These are phyloP conservation scores for Parathielavia hyrcaniae DNA, from an alignment of 495 filamentous ascomycete genomes.

Conservation along the genomic window DNA sequence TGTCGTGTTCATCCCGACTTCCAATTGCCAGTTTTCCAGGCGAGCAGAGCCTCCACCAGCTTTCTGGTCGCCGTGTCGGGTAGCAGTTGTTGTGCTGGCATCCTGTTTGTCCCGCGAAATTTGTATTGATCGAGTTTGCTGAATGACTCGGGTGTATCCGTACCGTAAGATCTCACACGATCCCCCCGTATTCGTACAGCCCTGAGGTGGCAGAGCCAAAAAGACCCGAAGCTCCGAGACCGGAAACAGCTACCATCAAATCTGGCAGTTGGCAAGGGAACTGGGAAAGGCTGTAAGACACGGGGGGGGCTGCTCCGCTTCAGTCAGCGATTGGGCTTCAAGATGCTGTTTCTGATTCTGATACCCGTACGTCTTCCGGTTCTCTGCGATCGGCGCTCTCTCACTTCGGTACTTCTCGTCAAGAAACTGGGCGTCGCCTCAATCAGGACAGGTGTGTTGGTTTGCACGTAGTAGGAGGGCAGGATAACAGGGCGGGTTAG, in stretches of 20 bases:
- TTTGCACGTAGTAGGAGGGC: not conserved
- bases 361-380: not conserved
- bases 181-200: not conserved
- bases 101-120: too few relatives aligned
- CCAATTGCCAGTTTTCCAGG: too few relatives aligned
- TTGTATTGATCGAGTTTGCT: too few relatives aligned
- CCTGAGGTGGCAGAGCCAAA: not conserved
- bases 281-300: conserved; percentile 7
- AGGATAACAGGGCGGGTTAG: too few relatives aligned
- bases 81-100: too few relatives aligned
- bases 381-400: not conserved
- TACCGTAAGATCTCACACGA: too few relatives aligned
- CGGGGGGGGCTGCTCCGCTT: conserved; percentile 1
- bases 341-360: not conserved
- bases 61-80: too few relatives aligned
- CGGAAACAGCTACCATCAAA: not conserved
- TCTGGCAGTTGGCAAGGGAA: not conserved
- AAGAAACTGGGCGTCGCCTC: too few relatives aligned
- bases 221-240: not conserved
- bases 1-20: not conserved
- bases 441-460: not conserved
- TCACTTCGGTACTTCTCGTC: not conserved
- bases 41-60: too few relatives aligned
- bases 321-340: not conserved
- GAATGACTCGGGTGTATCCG: too few relatives aligned